Base-by-base conservation (phyloP, 208 protist species). In the Leishmania guyanensis region DNA sequence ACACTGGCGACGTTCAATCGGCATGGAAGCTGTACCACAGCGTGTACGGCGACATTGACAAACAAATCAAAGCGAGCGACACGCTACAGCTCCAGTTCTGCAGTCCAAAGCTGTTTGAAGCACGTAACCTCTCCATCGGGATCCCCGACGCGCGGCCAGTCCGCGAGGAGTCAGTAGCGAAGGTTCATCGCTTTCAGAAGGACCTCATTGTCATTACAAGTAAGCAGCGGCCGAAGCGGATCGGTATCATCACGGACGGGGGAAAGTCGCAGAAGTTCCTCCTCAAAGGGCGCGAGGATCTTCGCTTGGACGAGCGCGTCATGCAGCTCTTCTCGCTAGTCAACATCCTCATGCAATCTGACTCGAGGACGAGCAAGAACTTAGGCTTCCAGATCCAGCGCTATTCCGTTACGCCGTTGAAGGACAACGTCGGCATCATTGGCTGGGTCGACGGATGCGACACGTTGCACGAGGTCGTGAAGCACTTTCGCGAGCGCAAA, bases 321-420 rank as follows among this genome's bases (percentile, higher is more conserved):
- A 99, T 99, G 99, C 99, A 99, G 93, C 95, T 99, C 56, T 99
- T 99, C 91, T 97, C 98, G 5, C 92, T 99, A 6, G 98, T 99
- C 26, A 99, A 99, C 91, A 99, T 98, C 17, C 94, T 99, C 22
- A 94, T 99, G 66, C 87, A 90, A 65, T 95, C 94, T 4, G 92
- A 97, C 82, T 89, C 92, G n/a, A 86, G 92, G 14, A 95, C 86
- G 26, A 89, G 85, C 62, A 93, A 95, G 54, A 98, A 99, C 78
- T 90, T 93, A 33, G 93, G 94, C 54, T 95, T 96, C 73, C 91
- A 95, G 58, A 95, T 97, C 58, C 92, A 95, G 81, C 92, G 89
- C 33, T 99, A 99, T 90, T 90, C 97, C 58, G 99, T 99, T 29
- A 99, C 99, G 48, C 99, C 99, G 51, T 91, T 99, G 2, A 98